Conservation (phyloP, 192 early-diverging fungal species). For the Ramicandelaber brevisporus region DNA sequence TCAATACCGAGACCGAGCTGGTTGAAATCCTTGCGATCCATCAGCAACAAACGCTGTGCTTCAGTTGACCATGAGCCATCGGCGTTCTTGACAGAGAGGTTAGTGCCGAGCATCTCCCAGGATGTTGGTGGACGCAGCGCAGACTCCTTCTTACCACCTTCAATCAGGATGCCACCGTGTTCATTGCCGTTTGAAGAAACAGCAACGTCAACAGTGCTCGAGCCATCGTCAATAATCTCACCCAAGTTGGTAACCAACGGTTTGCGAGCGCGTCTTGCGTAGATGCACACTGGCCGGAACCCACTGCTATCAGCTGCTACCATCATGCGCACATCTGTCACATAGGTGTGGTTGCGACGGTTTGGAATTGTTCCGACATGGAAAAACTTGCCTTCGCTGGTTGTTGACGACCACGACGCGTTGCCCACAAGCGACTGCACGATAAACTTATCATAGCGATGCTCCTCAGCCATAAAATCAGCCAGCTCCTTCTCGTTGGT, state of each 20-base stretch:
- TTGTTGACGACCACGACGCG: conserved; percentile 51
- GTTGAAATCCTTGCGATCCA: conserved; percentile 83
- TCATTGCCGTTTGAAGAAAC: too few relatives aligned
- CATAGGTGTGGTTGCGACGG: conserved; percentile 69
- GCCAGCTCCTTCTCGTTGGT: conserved; percentile 46
- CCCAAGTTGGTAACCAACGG: conserved; percentile 31
- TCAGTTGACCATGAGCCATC: conserved; percentile 63
- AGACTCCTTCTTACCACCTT: too few relatives aligned
- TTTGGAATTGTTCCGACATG: conserved; percentile 80
- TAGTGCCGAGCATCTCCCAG: conserved; percentile 84
- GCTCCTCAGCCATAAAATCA: conserved; percentile 43
- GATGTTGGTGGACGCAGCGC: conserved; percentile 20
- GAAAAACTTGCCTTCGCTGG: conserved; percentile 54
- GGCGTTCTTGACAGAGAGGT: conserved; percentile 50
- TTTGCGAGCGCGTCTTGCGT: conserved; percentile 48
- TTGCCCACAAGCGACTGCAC: conserved; percentile 73
- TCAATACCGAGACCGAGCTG: conserved; percentile 62
- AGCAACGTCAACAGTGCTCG: too few relatives aligned
- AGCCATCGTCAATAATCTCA: conserved; percentile 21
- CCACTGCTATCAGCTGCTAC: conserved; percentile 44
- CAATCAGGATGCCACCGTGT: too few relatives aligned
- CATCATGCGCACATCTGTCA: conserved; percentile 70
- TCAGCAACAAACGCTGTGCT: conserved; percentile 48
- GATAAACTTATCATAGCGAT: conserved; percentile 79
- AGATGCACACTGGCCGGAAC: conserved; percentile 59